Evolutionary conservation across 345 rosid species (phyloP).

Genomic region (Ricinus communis): DNA sequence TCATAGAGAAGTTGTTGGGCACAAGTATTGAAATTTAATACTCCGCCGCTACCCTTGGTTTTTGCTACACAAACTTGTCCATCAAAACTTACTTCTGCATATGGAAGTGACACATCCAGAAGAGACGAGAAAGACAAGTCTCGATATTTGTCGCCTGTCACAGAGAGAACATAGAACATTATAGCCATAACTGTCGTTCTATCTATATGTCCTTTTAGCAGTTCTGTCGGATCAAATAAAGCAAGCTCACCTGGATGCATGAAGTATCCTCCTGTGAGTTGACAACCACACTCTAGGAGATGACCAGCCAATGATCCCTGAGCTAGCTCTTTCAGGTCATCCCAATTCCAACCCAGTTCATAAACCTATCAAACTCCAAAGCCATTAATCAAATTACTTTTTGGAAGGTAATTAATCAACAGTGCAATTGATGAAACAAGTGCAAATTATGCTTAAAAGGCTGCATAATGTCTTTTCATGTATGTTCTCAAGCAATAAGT

Average conservation of each 20-base stretch:
- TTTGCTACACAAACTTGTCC: slow-evolving; percentile 64
- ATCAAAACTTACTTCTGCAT: slow-evolving; percentile 63
- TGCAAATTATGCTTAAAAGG: too few species aligned
- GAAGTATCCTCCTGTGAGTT: slow-evolving; percentile 97
- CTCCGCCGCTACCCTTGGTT: slow-evolving; percentile 76
- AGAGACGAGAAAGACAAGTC: slow-evolving; percentile 55
- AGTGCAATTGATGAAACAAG: background rate
- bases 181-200: background rate
- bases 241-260: slow-evolving; percentile 82
- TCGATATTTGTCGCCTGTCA: slow-evolving; percentile 67
- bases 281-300: slow-evolving; percentile 94
- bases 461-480: background rate
- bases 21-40: slow-evolving; percentile 68
- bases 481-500: background rate
- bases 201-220: slow-evolving; percentile 5
- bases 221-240: slow-evolving; percentile 6
- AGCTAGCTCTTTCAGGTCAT: slow-evolving; percentile 70
- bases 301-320: slow-evolving; percentile 93
- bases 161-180: slow-evolving; percentile 20
- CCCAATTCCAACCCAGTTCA: slow-evolving; percentile 96
- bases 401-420: background rate
- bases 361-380: slow-evolving; percentile 48
- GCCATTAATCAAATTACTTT: slow-evolving; percentile 10
- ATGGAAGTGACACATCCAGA: slow-evolving; percentile 81
- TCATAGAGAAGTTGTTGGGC: slow-evolving; percentile 92